Base-by-base conservation (phyloP, 768 basidiomycete genomes). In the Tremella mesenterica region DNA sequence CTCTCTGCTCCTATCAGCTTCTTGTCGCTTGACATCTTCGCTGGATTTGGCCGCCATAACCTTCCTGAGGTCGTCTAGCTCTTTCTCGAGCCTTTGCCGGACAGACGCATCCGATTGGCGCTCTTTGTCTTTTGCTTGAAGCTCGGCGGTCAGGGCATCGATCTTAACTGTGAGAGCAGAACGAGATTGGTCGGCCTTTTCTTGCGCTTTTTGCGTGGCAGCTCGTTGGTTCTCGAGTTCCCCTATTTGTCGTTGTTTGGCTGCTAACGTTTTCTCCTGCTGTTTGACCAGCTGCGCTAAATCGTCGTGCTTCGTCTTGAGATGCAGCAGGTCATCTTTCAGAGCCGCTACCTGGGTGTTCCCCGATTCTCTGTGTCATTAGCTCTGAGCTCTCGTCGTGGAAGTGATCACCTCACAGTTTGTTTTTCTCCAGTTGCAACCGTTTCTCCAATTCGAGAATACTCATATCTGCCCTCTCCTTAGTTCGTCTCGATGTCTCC, bases 1-100 rank as follows among this genome's bases (percentile, higher is more conserved):
- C 59, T 96, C 91, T 63, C 84, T 88, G 73, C 85, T 85, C 72
- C 83, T 84, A 70, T 90, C 88, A 0, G 83, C 88, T 67, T 95
- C 87, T 29, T 79, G 80, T 16, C 87, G 81, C 27, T 84, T 83
- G 8, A 81, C 85, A 64, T 90, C 91, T 70, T 96, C 91, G 23
- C 83, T 84, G 0, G 84, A 80, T 71, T 90, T 95, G 1, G 86
- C 85, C 43, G 84, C 83, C 76, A 95, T 81, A 13, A 86, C 75
- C n/a, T 80, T 76, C 6, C 91, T 84, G 7, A 97, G 77, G 56
- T 88, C 85, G 63, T 93, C 91, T 10, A 95, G 76, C 72, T 95
- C 92, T 34, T 78, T 80, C 63, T 88, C 83, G 2, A 93, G 76
- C 63, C 83, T 85, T 25, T 75, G 75, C 12, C 67, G 48, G 18